These are phyloP conservation scores for Atkinsonella hypoxylon DNA, from an alignment of 2,329 filamentous ascomycete genomes.

Conservation along the genomic window DNA sequence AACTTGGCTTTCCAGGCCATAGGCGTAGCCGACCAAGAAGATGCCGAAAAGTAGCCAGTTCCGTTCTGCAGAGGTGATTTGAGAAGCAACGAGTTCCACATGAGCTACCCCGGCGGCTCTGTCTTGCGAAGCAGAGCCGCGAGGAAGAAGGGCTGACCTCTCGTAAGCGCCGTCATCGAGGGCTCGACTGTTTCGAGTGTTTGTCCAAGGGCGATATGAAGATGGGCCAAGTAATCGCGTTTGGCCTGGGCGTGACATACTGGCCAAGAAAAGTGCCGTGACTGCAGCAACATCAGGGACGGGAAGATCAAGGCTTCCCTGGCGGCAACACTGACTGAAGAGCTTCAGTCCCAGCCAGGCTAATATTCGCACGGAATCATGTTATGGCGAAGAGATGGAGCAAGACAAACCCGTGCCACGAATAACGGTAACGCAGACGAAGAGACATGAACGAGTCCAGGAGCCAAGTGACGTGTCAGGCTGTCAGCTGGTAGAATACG, in stretches of 20 bases:
- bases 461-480: background rate
- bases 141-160: background rate
- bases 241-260: background rate
- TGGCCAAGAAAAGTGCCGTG: background rate
- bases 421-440: background rate
- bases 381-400: background rate
- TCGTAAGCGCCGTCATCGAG: background rate
- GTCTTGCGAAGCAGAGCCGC: background rate
- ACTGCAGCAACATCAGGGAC: background rate
- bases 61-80: slow-evolving; percentile 34
- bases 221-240: background rate
- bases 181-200: background rate
- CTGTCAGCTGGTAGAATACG: background rate
- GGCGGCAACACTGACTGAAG: background rate
- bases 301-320: background rate
- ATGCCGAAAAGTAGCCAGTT: slow-evolving; percentile 41
- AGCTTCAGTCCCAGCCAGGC: background rate
- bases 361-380: background rate
- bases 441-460: background rate
- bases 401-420: background rate
- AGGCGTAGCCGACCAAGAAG: slow-evolving; percentile 49
- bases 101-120: slow-evolving; percentile 34
- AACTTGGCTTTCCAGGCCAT: slow-evolving; percentile 42
- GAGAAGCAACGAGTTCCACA: slow-evolving; percentile 35
- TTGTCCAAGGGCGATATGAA: background rate